phyloP scores from a whole-genome alignment of 495 filamentous ascomycete genomes.

The Darksidea phi region DNA sequence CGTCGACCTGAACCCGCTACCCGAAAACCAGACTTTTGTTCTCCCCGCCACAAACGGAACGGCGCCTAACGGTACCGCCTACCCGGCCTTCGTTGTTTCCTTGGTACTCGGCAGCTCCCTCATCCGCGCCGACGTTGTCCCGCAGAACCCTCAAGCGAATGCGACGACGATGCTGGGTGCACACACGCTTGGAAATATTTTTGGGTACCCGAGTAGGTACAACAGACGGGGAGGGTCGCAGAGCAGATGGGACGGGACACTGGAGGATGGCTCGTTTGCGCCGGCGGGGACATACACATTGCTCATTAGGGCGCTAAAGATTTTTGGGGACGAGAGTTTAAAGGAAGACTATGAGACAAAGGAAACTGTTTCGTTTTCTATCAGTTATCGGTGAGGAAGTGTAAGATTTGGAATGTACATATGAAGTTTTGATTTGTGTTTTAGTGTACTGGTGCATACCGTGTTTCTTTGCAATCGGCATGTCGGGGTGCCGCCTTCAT shows the following conservation, averaged over 20 bases:
- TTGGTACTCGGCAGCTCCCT: constrained; percentile 1
- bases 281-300: constrained; percentile 5
- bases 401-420: too few species aligned
- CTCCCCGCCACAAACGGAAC: constrained; percentile 13
- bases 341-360: constrained; percentile 1
- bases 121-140: constrained; percentile 2
- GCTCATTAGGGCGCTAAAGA: constrained; percentile 8
- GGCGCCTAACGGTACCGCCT: not conserved
- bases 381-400: not conserved
- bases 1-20: not conserved
- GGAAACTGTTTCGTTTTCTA: not conserved
- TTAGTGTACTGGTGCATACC: too few species aligned
- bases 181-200: not conserved
- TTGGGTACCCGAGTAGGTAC: not conserved
- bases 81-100: not conserved
- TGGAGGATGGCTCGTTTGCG: not conserved
- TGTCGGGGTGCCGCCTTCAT: too few species aligned
- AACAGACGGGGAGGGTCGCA: not conserved
- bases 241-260: not conserved
- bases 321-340: not conserved
- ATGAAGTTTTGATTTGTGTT: too few species aligned
- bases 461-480: too few species aligned
- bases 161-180: not conserved
- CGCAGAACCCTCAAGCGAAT: not conserved
- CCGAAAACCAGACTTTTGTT: constrained; percentile 2